Conservation (phyloP, 2,329 filamentous ascomycete genomes). For the Paracorniculantispora psalliotae region DNA sequence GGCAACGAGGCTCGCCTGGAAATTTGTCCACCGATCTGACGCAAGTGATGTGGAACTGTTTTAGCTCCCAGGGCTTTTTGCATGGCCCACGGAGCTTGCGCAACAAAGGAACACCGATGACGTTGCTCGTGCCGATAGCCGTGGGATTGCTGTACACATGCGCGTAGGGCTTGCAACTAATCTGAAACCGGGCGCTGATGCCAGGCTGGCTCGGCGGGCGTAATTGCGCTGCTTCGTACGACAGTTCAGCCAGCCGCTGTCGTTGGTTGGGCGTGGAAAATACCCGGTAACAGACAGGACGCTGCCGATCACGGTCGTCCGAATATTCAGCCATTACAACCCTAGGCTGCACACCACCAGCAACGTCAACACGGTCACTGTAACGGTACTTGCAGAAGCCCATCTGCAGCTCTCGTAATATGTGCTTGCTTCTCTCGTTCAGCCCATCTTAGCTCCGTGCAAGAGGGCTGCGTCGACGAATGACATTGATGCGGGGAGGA, state of each 20-base stretch:
- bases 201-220: background rate
- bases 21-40: background rate
- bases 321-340: background rate
- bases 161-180: background rate
- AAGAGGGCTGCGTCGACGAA: background rate
- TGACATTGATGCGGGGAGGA: background rate
- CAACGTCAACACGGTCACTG: background rate
- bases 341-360: background rate
- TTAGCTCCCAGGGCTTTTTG: background rate
- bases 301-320: background rate
- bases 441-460: background rate
- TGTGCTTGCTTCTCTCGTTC: background rate
- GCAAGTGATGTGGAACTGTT: background rate
- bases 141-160: background rate
- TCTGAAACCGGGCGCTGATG: background rate
- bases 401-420: slow-evolving; percentile 1
- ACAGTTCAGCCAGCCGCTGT: background rate
- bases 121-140: slow-evolving; percentile 9
- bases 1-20: background rate
- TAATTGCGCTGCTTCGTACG: background rate
- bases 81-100: background rate
- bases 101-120: background rate
- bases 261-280: background rate
- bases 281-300: background rate
- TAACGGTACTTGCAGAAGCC: background rate